phyloP scores from a whole-genome alignment of 805 yeast genomes.

The Candida sakaeoensis region DNA sequence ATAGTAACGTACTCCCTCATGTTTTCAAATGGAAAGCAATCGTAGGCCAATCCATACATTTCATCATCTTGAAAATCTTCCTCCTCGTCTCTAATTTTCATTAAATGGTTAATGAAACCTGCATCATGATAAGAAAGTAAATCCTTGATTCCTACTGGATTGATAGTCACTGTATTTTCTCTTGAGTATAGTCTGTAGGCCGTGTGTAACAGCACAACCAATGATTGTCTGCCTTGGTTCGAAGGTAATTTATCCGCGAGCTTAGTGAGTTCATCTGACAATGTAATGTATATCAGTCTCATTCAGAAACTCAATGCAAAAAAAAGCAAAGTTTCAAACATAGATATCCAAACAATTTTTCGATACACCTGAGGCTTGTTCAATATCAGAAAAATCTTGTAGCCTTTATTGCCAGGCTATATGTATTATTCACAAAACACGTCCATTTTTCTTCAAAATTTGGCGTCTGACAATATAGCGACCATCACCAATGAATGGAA shows the following conservation, averaged over 20 bases:
- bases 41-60: slow-evolving; percentile 51
- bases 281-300: slow-evolving; percentile 2
- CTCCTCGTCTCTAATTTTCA: slow-evolving; percentile 20
- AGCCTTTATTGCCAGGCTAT: no score
- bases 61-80: slow-evolving; percentile 16
- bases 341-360: no score
- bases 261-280: slow-evolving; percentile 1
- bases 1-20: slow-evolving; percentile 47
- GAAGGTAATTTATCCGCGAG: slow-evolving; percentile 46
- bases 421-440: no score
- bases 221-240: slow-evolving; percentile 47
- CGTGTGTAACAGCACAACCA: slow-evolving; percentile 38
- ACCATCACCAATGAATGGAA: no score
- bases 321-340: no score
- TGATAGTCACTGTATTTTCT: slow-evolving; percentile 18
- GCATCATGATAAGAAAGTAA: slow-evolving; percentile 48
- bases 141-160: slow-evolving; percentile 33
- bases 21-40: slow-evolving; percentile 60
- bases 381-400: no score
- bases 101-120: slow-evolving; percentile 38
- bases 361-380: no score
- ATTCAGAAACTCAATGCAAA: no score
- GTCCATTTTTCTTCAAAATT: no score
- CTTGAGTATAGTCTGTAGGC: slow-evolving; percentile 35
- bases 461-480: no score